These are phyloP conservation scores for Saitozyma podzolica DNA, from an alignment of 768 basidiomycete genomes.

Conservation along the genomic window DNA sequence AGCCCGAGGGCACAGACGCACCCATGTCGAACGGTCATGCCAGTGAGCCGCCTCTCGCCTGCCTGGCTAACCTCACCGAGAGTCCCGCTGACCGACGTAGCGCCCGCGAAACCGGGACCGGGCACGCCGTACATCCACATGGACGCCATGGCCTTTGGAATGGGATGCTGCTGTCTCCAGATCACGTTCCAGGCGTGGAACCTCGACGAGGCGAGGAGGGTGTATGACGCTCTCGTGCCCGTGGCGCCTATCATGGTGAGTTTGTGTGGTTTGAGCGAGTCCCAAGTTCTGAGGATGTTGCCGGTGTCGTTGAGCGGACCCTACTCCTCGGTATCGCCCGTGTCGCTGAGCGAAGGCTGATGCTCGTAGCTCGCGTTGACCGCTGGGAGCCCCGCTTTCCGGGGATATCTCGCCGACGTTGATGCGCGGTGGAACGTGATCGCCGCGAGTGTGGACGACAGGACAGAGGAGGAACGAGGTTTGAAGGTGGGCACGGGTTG, in stretches of 20 bases:
- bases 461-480: slow-evolving; percentile 92
- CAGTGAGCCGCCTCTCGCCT: slow-evolving; percentile 57
- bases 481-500: slow-evolving; percentile 61
- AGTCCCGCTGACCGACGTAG: slow-evolving; percentile 8
- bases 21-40: slow-evolving; percentile 70
- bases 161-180: slow-evolving; percentile 98
- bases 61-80: not conserved
- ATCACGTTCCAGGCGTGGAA: slow-evolving; percentile 97
- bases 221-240: slow-evolving; percentile 96
- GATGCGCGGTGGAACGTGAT: slow-evolving; percentile 99
- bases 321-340: not conserved
- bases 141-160: slow-evolving; percentile 99
- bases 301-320: too few species aligned
- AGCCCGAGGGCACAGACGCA: slow-evolving; percentile 23
- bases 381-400: slow-evolving; percentile 90
- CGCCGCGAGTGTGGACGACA: slow-evolving; percentile 95
- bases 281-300: not conserved
- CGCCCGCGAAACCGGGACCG: slow-evolving; percentile 19
- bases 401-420: slow-evolving; percentile 92
- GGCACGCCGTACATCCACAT: slow-evolving; percentile 75
- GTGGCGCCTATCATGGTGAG: slow-evolving; percentile 90
- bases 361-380: slow-evolving; percentile 76
- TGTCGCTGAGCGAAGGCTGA: not conserved
- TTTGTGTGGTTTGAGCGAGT: not conserved
- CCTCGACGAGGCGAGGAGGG: slow-evolving; percentile 81